Base-by-base conservation (phyloP, 306 rosid species). In the Coriaria nepalensis region DNA sequence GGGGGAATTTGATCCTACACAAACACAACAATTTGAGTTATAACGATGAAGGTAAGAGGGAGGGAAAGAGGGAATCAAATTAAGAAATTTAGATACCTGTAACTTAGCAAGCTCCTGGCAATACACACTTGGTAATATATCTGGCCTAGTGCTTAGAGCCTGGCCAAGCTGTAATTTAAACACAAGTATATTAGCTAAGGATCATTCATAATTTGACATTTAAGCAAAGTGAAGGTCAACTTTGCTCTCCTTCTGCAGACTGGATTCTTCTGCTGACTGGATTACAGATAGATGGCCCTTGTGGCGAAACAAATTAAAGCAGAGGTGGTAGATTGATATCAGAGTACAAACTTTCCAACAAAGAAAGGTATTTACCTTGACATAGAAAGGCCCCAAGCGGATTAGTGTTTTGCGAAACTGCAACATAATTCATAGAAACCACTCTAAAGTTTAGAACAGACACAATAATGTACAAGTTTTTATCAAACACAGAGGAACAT, bases 391-490 rank as follows among this genome's bases (percentile, higher is more conserved):
- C 56, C 97, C 97, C 82, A 90, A 66, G 52, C 41, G 72, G 63
- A 90, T 85, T n/a, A 90, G 74, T 57, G 97, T 90, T 79, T 90
- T 72, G 6, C 97, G 85, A 66, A 90, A 90, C 97, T 90, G 92
- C 92, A 82, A 77, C 45, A 80, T 38, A 68, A 51, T 57, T 59
- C 6, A 59, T 47, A 13, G 53, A 70, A 55, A 57, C 44, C 65
- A 67, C 63, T 59, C 67, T 56, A 40, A 56, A 62, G 62, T 59
- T 67, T 56, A 55, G 37, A 43, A 47, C 52, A 63, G 55, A 12
- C 33, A 9, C 39, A 48, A 40, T 47, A 56, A 13, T 35, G 15
- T 44, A 46, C 15, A 50, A 49, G 47, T n/a, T n/a, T n/a, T n/a
- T n/a, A n/a, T n/a, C n/a, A n/a, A n/a, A n/a, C n/a, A n/a, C n/a